phyloP scores from a whole-genome alignment of 163 green algal species.

The Coccomyxa subellipsoidea region DNA sequence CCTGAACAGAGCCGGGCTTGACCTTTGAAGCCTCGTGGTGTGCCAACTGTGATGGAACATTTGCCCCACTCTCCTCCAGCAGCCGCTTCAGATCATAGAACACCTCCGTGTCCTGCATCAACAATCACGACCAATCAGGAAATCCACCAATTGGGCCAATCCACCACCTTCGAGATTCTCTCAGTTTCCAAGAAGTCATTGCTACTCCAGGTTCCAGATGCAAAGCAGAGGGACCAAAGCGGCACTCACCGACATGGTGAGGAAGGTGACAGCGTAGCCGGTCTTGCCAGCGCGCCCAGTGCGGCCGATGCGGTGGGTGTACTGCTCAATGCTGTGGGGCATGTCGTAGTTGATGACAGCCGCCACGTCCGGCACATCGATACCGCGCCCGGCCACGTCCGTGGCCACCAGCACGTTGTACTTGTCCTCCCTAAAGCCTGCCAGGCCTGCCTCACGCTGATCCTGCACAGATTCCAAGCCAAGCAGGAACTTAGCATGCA shows the following conservation, averaged over 20 bases:
- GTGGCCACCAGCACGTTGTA: constrained; percentile 97
- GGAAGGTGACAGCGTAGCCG: constrained; percentile 87
- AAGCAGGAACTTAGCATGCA: too few species aligned
- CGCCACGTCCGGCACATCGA: constrained; percentile 81
- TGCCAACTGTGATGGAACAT: constrained; percentile 77
- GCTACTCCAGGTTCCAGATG: too few species aligned
- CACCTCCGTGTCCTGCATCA: constrained; percentile 59
- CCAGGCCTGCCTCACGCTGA: constrained; percentile 37
- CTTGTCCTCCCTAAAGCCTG: constrained; percentile 81
- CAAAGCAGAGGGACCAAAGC: too few species aligned
- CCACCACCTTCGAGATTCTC: too few species aligned
- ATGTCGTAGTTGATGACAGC: constrained; percentile 99
- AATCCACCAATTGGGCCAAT: too few species aligned
- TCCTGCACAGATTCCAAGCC: constrained; percentile 19
- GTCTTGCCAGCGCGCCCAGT: constrained; percentile 85
- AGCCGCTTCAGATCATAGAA: constrained; percentile 96
- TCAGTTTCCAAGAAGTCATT: too few species aligned
- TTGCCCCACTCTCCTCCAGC: constrained; percentile 46
- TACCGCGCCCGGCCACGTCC: constrained; percentile 94
- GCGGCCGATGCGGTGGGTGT: constrained; percentile 98
- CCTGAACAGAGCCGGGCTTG: constrained; percentile 66
- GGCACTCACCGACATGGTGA: constrained; percentile 61
- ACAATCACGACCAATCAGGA: not conserved
- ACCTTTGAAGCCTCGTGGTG: constrained; percentile 82
- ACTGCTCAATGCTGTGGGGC: constrained; percentile 90